Evolutionary conservation across 805 yeast genomes (phyloP).

Genomic region (Sugiyamaella smithiae): DNA sequence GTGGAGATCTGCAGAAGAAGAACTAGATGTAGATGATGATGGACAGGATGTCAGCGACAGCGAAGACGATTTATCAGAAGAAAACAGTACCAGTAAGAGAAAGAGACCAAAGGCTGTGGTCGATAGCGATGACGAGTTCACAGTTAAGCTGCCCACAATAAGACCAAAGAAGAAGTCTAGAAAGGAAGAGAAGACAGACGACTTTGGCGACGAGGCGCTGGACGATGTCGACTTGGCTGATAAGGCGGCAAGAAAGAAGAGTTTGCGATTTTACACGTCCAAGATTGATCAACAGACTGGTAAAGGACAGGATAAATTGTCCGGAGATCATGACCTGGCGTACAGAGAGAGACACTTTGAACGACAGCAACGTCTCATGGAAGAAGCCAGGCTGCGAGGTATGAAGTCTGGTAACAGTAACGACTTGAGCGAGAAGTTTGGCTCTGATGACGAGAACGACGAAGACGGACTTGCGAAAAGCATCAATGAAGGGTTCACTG

Average conservation of each 20-base stretch:
- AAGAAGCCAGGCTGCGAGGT: conserved; percentile 88
- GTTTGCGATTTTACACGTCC: conserved; percentile 93
- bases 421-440: conserved; percentile 24
- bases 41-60: not conserved
- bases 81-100: not conserved
- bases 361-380: conserved; percentile 80
- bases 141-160: conserved; percentile 51
- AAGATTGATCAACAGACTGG: conserved; percentile 80
- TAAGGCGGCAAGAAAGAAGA: conserved; percentile 71
- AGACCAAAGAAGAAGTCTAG: conserved; percentile 39
- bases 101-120: not conserved
- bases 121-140: conserved; percentile 38
- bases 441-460: conserved; percentile 35
- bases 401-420: conserved; percentile 52
- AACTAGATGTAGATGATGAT: conserved; percentile 13
- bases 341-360: conserved; percentile 87
- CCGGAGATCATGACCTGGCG: conserved; percentile 88
- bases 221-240: conserved; percentile 87
- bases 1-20: not conserved
- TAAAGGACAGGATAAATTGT: conserved; percentile 51
- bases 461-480: conserved; percentile 16
- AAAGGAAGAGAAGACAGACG: conserved; percentile 26
- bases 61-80: not conserved
- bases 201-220: conserved; percentile 56
- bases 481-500: conserved; percentile 40